These are phyloP conservation scores for Chiua virens DNA, from an alignment of 768 basidiomycete genomes.

Conservation along the genomic window DNA sequence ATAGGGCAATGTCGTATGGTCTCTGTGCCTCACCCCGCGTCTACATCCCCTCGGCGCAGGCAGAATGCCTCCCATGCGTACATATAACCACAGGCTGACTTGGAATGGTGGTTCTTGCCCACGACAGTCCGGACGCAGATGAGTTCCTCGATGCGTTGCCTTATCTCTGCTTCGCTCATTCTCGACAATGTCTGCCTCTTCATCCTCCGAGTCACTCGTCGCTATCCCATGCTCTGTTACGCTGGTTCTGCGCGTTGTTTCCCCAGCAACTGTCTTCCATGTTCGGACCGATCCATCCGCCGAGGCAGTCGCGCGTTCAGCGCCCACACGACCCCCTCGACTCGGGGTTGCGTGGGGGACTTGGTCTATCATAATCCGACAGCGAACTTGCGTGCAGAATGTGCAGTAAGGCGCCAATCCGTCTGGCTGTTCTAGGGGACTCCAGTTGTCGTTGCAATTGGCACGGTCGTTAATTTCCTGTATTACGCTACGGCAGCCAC, in stretches of 20 bases:
- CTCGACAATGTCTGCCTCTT: conserved; percentile 14
- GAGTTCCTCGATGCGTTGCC: conserved; percentile 55
- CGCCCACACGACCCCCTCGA: conserved; percentile 49
- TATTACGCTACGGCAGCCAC: no score
- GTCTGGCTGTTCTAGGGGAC: no score
- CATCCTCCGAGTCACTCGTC: not conserved
- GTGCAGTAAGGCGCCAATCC: no score
- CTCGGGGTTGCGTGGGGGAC: conserved; percentile 52
- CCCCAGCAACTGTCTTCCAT: conserved; percentile 26
- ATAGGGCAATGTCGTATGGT: conserved; percentile 16
- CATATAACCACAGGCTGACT: conserved; percentile 23
- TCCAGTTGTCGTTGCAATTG: no score
- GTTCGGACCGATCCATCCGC: conserved; percentile 46
- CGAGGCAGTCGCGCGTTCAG: conserved; percentile 57
- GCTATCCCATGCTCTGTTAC: not conserved
- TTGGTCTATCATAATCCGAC: conserved; percentile 42
- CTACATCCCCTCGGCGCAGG: conserved; percentile 28
- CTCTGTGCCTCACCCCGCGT: conserved; percentile 21
- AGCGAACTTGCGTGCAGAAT: no score
- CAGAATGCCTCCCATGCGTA: conserved; percentile 26
- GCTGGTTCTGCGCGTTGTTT: not conserved
- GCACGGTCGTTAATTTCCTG: no score
- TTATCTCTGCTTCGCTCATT: conserved; percentile 45
- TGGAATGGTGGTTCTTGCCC: conserved; percentile 29
- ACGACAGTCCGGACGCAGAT: conserved; percentile 50